Evolutionary conservation across 2,329 filamentous ascomycete genomes (phyloP).

Genomic region (Fusarium graminum): DNA sequence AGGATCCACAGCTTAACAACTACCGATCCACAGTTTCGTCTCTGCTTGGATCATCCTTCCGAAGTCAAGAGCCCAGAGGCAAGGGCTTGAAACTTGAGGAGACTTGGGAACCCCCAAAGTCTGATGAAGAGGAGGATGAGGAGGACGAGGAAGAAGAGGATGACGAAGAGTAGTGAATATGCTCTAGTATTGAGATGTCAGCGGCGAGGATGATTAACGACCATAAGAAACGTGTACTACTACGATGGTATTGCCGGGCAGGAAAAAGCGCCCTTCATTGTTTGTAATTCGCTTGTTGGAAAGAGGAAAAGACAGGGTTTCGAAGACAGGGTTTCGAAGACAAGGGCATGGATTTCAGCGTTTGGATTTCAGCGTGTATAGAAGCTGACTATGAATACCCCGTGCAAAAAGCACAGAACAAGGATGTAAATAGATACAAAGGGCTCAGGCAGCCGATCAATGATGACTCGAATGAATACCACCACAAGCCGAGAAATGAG

Average conservation of each 20-base stretch:
- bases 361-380: conserved; percentile 32
- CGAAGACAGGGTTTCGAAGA: conserved; percentile 21
- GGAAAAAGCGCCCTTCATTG: conserved; percentile 16
- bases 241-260: conserved; percentile 24
- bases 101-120: conserved; percentile 78
- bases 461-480: conserved; percentile 9
- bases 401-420: conserved; percentile 37
- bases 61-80: conserved; percentile 64
- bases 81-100: conserved; percentile 86
- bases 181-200: conserved; percentile 35
- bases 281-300: not conserved
- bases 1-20: conserved; percentile 65
- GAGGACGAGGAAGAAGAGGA: conserved; percentile 61
- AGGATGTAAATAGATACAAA: conserved; percentile 12
- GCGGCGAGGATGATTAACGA: conserved; percentile 40
- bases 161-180: conserved; percentile 51
- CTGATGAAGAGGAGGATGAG: conserved; percentile 69
- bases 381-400: conserved; percentile 45
- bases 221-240: conserved; percentile 31
- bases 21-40: conserved; percentile 67
- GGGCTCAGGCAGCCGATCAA: conserved; percentile 27
- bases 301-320: conserved; percentile 17
- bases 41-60: conserved; percentile 65
- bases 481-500: conserved; percentile 3
- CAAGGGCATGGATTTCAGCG: conserved; percentile 26